A percentile compares a stretch with the other conserved stretches of the same genome.
Conservation (phyloP, 192 early-diverging fungal genomes). For the Funneliformis mosseae region DNA sequence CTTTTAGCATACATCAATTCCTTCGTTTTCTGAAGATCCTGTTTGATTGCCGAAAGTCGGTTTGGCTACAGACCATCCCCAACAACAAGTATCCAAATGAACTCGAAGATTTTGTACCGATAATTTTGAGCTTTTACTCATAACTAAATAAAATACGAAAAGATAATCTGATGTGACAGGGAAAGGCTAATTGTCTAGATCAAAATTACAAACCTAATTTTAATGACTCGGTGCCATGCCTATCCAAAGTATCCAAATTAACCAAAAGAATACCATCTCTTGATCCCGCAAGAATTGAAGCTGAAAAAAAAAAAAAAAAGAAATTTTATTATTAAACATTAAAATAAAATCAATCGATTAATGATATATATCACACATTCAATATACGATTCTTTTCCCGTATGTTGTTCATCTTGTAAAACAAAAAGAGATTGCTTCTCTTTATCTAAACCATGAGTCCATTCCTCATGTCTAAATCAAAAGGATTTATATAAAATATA, state of each 20-base stretch:
- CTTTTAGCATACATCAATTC: neutral
- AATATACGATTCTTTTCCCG: neutral
- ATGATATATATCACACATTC: conserved; percentile 12
- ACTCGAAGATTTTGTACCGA: neutral
- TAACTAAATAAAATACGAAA: neutral
- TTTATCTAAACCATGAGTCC: conserved; percentile 11
- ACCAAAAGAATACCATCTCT: conserved; percentile 1
- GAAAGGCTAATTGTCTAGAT: neutral
- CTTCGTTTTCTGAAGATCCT: neutral
- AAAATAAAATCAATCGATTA: neutral
- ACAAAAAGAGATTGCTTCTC: conserved; percentile 20
- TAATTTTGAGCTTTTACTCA: neutral
- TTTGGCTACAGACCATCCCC: conserved; percentile 21
- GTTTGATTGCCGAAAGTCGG: neutral
- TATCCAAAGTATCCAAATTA: conserved; percentile 14
- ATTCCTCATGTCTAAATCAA: conserved; percentile 6
- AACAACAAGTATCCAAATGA: conserved; percentile 3
- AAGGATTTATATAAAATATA: neutral
- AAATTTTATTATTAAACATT: too few species aligned
- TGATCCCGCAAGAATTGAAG: conserved; percentile 6
- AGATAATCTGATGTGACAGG: neutral
- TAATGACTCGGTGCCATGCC: neutral
- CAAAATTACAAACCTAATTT: neutral
- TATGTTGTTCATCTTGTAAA: conserved; percentile 1
- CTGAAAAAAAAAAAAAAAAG: neutral